Evolutionary conservation across 164 flowering plant species (phyloP).

Genomic region (Vitis riparia): DNA sequence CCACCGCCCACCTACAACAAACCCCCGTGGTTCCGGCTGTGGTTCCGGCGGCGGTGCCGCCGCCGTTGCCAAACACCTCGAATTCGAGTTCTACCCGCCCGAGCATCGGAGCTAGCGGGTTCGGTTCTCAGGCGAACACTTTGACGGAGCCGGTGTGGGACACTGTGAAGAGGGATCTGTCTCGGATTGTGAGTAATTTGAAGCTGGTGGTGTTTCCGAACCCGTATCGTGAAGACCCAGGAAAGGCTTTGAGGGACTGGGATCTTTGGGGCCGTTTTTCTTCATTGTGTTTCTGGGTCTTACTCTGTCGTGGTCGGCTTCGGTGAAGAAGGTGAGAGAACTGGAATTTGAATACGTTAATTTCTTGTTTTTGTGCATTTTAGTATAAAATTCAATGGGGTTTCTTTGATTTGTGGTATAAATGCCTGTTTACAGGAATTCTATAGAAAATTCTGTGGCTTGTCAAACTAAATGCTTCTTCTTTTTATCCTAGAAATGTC

Average conservation of each 20-base stretch:
- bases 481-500: no score
- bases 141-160: slow-evolving; percentile 97
- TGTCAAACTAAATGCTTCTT: no score
- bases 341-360: background rate
- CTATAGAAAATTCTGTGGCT: no score
- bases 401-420: background rate
- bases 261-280: slow-evolving; percentile 99
- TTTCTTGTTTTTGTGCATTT: background rate
- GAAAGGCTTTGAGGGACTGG: slow-evolving; percentile 97
- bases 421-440: no score
- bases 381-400: background rate
- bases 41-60: slow-evolving; percentile 21
- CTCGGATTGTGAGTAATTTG: slow-evolving; percentile 88
- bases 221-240: slow-evolving; percentile 92
- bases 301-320: slow-evolving; percentile 91
- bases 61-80: slow-evolving; percentile 9
- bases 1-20: slow-evolving; percentile 36
- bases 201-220: slow-evolving; percentile 97
- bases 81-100: slow-evolving; percentile 5
- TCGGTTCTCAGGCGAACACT: slow-evolving; percentile 79
- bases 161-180: slow-evolving; percentile 90
- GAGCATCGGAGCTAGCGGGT: slow-evolving; percentile 39
- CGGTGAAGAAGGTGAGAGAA: slow-evolving; percentile 79
- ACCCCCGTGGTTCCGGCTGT: slow-evolving; percentile 27
- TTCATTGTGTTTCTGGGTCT: slow-evolving; percentile 95